A percentile compares a stretch with the other conserved stretches of the same genome.
phyloP scores from a whole-genome alignment of 1,284 basidiomycete species.

The Cutaneotrichosporon sp. region DNA sequence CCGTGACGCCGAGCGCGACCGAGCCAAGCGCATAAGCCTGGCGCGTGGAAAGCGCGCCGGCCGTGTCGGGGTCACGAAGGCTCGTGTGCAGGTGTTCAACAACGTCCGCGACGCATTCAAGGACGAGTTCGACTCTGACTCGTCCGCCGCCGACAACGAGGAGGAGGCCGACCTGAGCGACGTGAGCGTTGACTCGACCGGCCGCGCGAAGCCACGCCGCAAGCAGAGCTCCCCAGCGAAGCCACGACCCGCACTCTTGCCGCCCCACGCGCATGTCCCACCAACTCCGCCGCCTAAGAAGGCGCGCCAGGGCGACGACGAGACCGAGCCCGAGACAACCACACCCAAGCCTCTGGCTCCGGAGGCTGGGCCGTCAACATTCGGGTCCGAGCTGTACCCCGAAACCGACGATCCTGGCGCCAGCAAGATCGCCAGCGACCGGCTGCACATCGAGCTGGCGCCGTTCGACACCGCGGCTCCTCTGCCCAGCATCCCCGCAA shows the following conservation, averaged over 20 bases:
- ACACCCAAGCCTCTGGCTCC: neutral
- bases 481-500: slow-evolving; percentile 47
- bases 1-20: slow-evolving; percentile 58
- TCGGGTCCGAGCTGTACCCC: neutral
- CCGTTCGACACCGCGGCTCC: slow-evolving; percentile 54
- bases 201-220: slow-evolving; percentile 22
- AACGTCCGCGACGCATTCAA: slow-evolving; percentile 90
- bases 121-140: slow-evolving; percentile 73
- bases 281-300: slow-evolving; percentile 4
- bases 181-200: slow-evolving; percentile 42
- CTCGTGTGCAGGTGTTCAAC: slow-evolving; percentile 86
- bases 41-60: slow-evolving; percentile 85
- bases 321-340: neutral
- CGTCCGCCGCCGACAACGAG: slow-evolving; percentile 85
- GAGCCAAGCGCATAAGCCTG: slow-evolving; percentile 54
- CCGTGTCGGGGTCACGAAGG: slow-evolving; percentile 85
- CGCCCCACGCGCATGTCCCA: neutral
- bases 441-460: slow-evolving; percentile 52
- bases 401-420: neutral
- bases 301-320: neutral
- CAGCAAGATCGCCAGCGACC: slow-evolving; percentile 28
- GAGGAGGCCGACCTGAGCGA: slow-evolving; percentile 35
- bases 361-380: neutral
- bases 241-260: neutral
- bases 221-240: slow-evolving; percentile 23